These are phyloP conservation scores for Cercospora nicotianae DNA, from an alignment of 2,329 filamentous ascomycete genomes.

Conservation along the genomic window DNA sequence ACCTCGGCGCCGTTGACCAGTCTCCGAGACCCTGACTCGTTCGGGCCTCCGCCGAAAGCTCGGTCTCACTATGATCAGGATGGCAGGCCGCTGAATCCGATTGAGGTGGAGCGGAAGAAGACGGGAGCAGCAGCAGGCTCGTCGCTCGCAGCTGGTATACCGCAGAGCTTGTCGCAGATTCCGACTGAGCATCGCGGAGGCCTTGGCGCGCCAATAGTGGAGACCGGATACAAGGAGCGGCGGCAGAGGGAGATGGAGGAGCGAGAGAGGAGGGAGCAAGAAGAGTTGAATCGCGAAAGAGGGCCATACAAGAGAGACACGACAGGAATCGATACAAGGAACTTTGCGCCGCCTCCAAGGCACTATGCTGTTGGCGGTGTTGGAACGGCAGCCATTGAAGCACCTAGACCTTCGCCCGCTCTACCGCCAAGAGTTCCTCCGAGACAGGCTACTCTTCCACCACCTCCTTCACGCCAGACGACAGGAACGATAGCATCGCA, in stretches of 20 bases:
- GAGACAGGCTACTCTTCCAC: constrained; percentile 26
- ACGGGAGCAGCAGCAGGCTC: constrained; percentile 37
- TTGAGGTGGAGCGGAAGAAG: constrained; percentile 12
- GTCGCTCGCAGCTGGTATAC: constrained; percentile 29
- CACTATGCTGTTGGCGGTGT: constrained; percentile 30
- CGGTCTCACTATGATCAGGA: constrained; percentile 48
- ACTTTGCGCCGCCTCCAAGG: constrained; percentile 68
- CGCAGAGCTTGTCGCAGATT: constrained; percentile 6
- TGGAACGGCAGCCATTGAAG: constrained; percentile 20
- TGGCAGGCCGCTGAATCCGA: constrained; percentile 36
- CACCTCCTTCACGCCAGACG: constrained; percentile 7
- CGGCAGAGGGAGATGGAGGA: constrained; percentile 32
- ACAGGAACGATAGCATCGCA: constrained; percentile 7
- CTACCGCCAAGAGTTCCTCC: constrained; percentile 32
- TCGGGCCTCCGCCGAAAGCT: constrained; percentile 77
- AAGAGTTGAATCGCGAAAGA: constrained; percentile 45
- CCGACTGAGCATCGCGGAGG: constrained; percentile 33
- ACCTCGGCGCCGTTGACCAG: constrained; percentile 64
- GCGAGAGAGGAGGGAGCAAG: constrained; percentile 38
- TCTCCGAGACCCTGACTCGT: constrained; percentile 69
- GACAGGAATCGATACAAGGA: constrained; percentile 66
- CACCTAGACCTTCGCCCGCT: constrained; percentile 20
- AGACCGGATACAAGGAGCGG: constrained; percentile 30
- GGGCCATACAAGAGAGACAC: constrained; percentile 69
- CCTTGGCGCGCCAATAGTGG: constrained; percentile 46